Conservation (phyloP, 176 grass and related monocot genomes). For the Pontederia paniculata region DNA sequence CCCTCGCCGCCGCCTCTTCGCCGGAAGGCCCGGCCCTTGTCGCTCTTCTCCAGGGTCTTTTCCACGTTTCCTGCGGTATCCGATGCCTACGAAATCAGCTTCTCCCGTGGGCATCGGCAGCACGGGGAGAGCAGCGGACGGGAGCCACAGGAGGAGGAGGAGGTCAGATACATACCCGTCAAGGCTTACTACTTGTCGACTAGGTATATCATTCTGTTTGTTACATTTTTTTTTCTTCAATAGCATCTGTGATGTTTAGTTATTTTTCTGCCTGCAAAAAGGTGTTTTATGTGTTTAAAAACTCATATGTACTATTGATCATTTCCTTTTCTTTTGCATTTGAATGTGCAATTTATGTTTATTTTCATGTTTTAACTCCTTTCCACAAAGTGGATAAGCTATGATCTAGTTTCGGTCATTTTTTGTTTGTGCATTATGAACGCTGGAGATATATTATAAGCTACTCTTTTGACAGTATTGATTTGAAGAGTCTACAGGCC, state of each 20-base stretch:
- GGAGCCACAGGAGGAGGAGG: conserved; percentile 26
- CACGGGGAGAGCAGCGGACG: background rate
- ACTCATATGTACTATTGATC: background rate
- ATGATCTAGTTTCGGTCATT: background rate
- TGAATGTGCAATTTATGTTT: background rate
- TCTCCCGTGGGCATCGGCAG: background rate
- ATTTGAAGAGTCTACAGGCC: conserved; percentile 76
- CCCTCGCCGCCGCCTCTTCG: background rate
- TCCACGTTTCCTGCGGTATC: background rate
- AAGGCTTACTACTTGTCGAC: conserved; percentile 90
- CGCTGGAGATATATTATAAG: background rate
- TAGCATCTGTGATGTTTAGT: background rate
- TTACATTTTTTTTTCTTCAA: conserved; percentile 7
- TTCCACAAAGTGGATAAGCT: background rate
- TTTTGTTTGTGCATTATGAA: conserved; percentile 7
- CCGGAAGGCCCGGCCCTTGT: background rate
- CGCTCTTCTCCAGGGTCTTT: background rate
- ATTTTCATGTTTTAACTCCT: background rate
- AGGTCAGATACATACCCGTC: conserved; percentile 57
- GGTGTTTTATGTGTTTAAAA: background rate
- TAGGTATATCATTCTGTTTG: conserved; percentile 24
- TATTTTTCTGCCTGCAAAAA: background rate
- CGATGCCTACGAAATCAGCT: background rate
- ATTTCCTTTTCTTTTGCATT: background rate
- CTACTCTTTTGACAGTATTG: conserved; percentile 50